These are phyloP conservation scores for Talaromyces amestolkiae DNA, from an alignment of 2,329 filamentous ascomycete species.

Conservation along the genomic window DNA sequence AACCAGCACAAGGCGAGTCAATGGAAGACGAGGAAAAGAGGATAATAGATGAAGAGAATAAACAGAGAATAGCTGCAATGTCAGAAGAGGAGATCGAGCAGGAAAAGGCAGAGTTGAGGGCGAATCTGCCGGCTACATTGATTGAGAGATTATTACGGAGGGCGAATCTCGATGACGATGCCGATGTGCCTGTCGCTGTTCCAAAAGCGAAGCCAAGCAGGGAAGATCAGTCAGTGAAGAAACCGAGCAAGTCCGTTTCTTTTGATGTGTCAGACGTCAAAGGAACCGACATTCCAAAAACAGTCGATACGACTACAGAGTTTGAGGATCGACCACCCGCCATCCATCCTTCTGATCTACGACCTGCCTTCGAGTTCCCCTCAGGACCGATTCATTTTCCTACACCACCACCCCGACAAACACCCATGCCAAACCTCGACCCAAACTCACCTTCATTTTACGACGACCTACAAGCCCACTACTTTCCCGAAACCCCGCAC, in stretches of 20 bases:
- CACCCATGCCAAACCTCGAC: constrained; percentile 69
- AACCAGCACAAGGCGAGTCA: not conserved
- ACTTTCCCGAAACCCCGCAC: constrained; percentile 83
- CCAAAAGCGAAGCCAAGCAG: not conserved
- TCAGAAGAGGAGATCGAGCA: constrained; percentile 75
- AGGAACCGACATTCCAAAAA: not conserved
- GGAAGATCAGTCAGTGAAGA: not conserved
- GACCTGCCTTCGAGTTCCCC: constrained; percentile 40
- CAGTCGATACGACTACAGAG: constrained; percentile 17
- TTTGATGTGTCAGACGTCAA: constrained; percentile 23
- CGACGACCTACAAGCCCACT: constrained; percentile 79
- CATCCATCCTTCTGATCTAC: constrained; percentile 38
- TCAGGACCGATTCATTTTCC: constrained; percentile 44
- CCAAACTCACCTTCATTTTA: constrained; percentile 81
- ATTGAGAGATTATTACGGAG: constrained; percentile 73
- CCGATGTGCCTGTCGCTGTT: not conserved
- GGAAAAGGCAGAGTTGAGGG: constrained; percentile 76
- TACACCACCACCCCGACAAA: constrained; percentile 43
- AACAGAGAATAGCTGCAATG: constrained; percentile 71
- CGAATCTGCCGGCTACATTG: constrained; percentile 69
- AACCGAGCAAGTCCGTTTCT: constrained; percentile 31
- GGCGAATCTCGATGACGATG: constrained; percentile 68
- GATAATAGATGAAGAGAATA: constrained; percentile 81
- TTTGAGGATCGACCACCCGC: constrained; percentile 38
- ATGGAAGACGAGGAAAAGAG: constrained; percentile 56